phyloP scores from a whole-genome alignment of 2,329 filamentous ascomycete genomes.

The Fusarium citri region DNA sequence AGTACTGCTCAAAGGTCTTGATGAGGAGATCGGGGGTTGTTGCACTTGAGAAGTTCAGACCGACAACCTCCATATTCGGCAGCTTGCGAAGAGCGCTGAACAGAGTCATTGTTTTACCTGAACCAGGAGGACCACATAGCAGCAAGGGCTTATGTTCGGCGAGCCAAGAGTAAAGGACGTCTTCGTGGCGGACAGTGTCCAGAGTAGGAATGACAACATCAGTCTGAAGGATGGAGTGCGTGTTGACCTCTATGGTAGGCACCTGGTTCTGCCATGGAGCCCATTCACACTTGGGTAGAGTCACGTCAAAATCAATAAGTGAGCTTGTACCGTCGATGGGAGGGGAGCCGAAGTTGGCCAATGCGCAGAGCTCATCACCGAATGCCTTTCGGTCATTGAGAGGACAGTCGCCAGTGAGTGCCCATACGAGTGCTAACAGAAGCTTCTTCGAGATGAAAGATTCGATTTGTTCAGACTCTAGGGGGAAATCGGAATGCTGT shows the following conservation, averaged over 20 bases:
- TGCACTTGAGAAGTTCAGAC: slow-evolving; percentile 98
- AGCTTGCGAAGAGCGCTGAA: slow-evolving; percentile 97
- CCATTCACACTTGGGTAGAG: slow-evolving; percentile 89
- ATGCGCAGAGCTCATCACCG: slow-evolving; percentile 83
- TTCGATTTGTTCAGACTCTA: slow-evolving; percentile 91
- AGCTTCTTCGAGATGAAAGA: slow-evolving; percentile 93
- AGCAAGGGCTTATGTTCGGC: slow-evolving; percentile 98
- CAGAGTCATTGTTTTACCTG: slow-evolving; percentile 99
- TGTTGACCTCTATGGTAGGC: slow-evolving; percentile 95
- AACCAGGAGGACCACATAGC: slow-evolving; percentile 96
- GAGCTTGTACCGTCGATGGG: slow-evolving; percentile 81
- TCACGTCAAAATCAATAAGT: slow-evolving; percentile 95
- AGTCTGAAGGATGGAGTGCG: slow-evolving; percentile 96
- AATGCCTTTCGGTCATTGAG: slow-evolving; percentile 88
- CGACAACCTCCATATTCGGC: slow-evolving; percentile 98
- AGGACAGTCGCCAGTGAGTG: slow-evolving; percentile 93
- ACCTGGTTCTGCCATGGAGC: slow-evolving; percentile 94
- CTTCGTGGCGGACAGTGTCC: slow-evolving; percentile 96
- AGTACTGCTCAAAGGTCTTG: slow-evolving; percentile 99
- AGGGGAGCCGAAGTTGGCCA: slow-evolving; percentile 89
- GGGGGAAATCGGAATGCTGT: slow-evolving; percentile 92
- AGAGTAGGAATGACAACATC: slow-evolving; percentile 98
- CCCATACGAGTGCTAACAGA: slow-evolving; percentile 92
- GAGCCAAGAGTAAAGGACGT: slow-evolving; percentile 99
- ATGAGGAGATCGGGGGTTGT: slow-evolving; percentile 97